Evolutionary conservation across 768 basidiomycete species (phyloP).

Genomic region (Omphalotus guepiniiformis): DNA sequence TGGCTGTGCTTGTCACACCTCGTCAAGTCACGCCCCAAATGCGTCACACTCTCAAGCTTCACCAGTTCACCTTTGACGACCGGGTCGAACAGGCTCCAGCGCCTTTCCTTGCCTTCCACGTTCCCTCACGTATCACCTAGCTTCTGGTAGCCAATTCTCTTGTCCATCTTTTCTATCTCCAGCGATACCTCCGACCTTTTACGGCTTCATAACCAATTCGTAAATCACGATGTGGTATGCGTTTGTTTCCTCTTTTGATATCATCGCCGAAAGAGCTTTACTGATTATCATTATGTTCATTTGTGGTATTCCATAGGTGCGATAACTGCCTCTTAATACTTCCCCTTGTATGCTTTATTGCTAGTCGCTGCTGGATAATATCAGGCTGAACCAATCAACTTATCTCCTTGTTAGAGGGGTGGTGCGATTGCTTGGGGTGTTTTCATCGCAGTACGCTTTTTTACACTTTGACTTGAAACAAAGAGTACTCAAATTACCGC

Average conservation of each 20-base stretch:
- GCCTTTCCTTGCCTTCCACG: constrained; percentile 4
- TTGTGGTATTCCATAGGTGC: constrained; percentile 44
- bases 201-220: constrained; percentile 10
- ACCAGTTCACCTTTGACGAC: constrained; percentile 9
- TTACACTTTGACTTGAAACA: neutral
- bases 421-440: constrained; percentile 72
- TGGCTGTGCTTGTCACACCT: no score
- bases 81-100: constrained; percentile 4
- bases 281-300: constrained; percentile 3
- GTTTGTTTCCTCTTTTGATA: constrained; percentile 13
- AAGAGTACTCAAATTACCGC: constrained; percentile 6
- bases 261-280: constrained; percentile 18
- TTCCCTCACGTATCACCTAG: neutral
- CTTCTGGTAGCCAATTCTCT: no score
- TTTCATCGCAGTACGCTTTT: constrained; percentile 49
- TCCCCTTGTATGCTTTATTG: constrained; percentile 51
- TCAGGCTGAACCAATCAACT: constrained; percentile 25
- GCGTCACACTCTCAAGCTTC: no score
- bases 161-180: neutral
- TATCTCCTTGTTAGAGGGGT: constrained; percentile 43
- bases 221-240: constrained; percentile 24
- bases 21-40: no score
- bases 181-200: constrained; percentile 16
- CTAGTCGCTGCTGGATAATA: constrained; percentile 10
- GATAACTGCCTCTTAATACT: constrained; percentile 75